phyloP scores from a whole-genome alignment of 192 early-diverging fungal genomes.

The Umbelopsis sp. region DNA sequence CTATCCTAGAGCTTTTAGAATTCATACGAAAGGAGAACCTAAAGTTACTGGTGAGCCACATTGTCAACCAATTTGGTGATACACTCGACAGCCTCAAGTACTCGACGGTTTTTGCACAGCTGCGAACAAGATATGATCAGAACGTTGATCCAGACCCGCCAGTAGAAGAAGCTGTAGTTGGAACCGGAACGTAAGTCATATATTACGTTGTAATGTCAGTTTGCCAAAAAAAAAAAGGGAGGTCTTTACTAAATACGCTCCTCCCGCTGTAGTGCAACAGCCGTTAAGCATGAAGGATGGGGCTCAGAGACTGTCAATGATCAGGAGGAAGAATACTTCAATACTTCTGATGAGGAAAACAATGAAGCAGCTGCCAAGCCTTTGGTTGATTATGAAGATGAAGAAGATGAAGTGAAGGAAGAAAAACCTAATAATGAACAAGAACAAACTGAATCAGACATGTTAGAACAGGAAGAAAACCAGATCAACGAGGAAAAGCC shows the following conservation, averaged over 20 bases:
- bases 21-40: conserved; percentile 75
- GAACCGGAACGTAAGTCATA: conserved; percentile 35
- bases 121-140: conserved; percentile 66
- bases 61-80: conserved; percentile 63
- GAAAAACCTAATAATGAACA: not conserved
- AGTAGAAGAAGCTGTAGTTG: conserved; percentile 23
- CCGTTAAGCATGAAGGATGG: conserved; percentile 41
- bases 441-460: not conserved
- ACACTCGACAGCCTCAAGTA: conserved; percentile 66
- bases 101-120: conserved; percentile 58
- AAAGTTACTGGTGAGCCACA: conserved; percentile 71
- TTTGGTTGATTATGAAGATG: conserved; percentile 34
- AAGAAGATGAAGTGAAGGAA: conserved; percentile 30
- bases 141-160: conserved; percentile 52
- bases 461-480: not conserved
- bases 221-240: not conserved
- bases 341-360: conserved; percentile 66
- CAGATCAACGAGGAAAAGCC: not conserved
- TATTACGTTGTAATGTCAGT: conserved; percentile 20
- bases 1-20: conserved; percentile 88
- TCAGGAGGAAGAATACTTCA: conserved; percentile 85
- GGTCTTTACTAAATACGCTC: no score
- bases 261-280: not conserved
- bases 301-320: conserved; percentile 62
- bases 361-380: conserved; percentile 25